Evolutionary conservation across 345 rosid species (phyloP).

Genomic region (Arabidopsis suecica): DNA sequence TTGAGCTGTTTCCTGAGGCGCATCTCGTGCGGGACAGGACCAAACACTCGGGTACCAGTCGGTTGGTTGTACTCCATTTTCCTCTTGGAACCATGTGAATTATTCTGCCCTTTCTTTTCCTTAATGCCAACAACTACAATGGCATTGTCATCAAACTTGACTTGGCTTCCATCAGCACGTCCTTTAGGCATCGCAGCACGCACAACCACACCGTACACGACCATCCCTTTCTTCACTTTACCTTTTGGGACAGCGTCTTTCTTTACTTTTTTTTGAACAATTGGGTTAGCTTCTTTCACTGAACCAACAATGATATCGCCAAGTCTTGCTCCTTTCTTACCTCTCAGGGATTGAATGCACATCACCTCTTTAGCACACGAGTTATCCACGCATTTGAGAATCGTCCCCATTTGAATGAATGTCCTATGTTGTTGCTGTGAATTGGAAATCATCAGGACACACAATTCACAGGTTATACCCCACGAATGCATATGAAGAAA

Average conservation of each 20-base stretch:
- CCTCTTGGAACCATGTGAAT: background rate
- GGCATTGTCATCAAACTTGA: constrained; percentile 90
- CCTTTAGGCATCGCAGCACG: constrained; percentile 82
- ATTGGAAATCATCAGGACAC: constrained; percentile 28
- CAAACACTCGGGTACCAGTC: constrained; percentile 75
- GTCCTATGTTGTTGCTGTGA: constrained; percentile 64
- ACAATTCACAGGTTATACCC: background rate
- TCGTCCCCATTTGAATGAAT: constrained; percentile 87
- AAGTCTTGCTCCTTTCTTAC: constrained; percentile 78
- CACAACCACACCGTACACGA: constrained; percentile 74
- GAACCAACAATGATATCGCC: constrained; percentile 82
- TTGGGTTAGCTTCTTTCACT: constrained; percentile 76
- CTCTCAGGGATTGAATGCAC: constrained; percentile 85
- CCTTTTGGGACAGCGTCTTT: constrained; percentile 72
- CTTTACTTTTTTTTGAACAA: no score
- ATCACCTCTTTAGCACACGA: constrained; percentile 84
- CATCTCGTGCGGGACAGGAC: constrained; percentile 87
- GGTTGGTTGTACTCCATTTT: constrained; percentile 52
- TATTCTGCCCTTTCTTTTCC: constrained; percentile 14
- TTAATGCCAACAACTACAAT: constrained; percentile 65
- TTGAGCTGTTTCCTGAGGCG: constrained; percentile 76
- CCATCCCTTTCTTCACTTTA: constrained; percentile 86
- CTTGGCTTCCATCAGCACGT: constrained; percentile 80
- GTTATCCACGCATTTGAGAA: constrained; percentile 82
- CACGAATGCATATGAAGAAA: background rate